These are phyloP conservation scores for Euphrasia arctica DNA, from an alignment of 305 asterid genomes.

Conservation along the genomic window DNA sequence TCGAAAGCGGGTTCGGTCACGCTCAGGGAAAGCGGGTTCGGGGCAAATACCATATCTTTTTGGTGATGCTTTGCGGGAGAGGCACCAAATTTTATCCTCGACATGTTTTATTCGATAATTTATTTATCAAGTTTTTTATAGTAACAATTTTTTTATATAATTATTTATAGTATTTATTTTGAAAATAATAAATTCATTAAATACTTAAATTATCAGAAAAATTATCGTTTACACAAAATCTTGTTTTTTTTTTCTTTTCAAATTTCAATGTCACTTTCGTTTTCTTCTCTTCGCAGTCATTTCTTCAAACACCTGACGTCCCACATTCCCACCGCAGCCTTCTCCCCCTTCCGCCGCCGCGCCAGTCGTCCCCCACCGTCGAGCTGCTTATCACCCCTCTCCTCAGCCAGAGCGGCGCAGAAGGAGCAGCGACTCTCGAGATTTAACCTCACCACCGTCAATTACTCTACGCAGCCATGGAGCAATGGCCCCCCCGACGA, in stretches of 20 bases:
- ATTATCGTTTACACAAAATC: too few relatives aligned
- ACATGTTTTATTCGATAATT: constrained; percentile 9
- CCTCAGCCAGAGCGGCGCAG: constrained; percentile 17
- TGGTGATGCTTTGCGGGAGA: constrained; percentile 21
- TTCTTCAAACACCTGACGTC: constrained; percentile 63
- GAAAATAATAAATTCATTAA: neutral
- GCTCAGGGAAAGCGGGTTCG: constrained; percentile 87
- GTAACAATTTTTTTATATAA: too few relatives aligned
- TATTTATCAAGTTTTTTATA: too few relatives aligned
- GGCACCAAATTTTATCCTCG: constrained; percentile 29
- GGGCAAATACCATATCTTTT: constrained; percentile 56
- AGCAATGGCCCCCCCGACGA: constrained; percentile 30
- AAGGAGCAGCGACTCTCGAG: constrained; percentile 24
- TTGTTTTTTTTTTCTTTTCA: too few relatives aligned
- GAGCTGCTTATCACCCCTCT: constrained; percentile 14
- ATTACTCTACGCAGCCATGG: constrained; percentile 34
- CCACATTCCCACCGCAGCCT: constrained; percentile 26
- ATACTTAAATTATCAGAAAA: neutral
- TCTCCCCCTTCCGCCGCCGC: constrained; percentile 32
- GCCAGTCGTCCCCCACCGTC: constrained; percentile 25
- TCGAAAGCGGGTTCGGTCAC: constrained; percentile 89
- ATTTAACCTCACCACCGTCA: constrained; percentile 23
- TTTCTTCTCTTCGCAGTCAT: constrained; percentile 45
- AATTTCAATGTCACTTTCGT: constrained; percentile 32
- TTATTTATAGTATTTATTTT: neutral